A percentile compares a stretch with the other conserved stretches of the same genome.
Conservation (phyloP, 2,329 filamentous ascomycete genomes). For the Sporothrix brunneoviolacea region DNA sequence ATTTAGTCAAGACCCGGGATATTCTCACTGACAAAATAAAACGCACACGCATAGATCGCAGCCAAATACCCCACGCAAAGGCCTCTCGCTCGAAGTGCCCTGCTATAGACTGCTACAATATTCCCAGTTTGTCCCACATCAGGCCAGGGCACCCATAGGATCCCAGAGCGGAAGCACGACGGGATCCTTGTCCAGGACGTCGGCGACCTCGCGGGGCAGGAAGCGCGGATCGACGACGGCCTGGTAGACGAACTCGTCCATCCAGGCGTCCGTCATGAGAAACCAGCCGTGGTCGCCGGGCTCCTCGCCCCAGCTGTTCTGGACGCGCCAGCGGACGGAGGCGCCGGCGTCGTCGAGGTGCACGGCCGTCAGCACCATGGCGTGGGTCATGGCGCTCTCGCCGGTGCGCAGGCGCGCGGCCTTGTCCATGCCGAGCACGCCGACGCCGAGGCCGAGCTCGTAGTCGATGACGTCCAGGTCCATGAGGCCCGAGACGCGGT, state of each 20-base stretch:
- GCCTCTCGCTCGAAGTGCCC: no score
- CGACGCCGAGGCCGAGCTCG: constrained; percentile 74
- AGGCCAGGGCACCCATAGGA: constrained; percentile 70
- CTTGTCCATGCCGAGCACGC: constrained; percentile 67
- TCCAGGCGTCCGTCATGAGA: constrained; percentile 78
- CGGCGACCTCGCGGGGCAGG: constrained; percentile 56
- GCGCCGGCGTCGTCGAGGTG: constrained; percentile 65
- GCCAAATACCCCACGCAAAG: no score
- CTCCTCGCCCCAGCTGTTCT: constrained; percentile 74
- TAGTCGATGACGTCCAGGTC: constrained; percentile 72
- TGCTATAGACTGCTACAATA: no score
- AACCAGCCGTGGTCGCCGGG: constrained; percentile 77
- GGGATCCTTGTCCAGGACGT: constrained; percentile 64
- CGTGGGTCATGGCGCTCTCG: constrained; percentile 82
- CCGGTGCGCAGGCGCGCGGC: constrained; percentile 65
- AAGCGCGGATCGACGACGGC: constrained; percentile 72
- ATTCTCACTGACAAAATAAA: no score
- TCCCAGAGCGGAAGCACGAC: constrained; percentile 71
- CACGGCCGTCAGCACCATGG: constrained; percentile 85
- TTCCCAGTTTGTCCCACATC: no score
- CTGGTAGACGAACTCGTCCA: constrained; percentile 79
- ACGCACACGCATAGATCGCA: no score
- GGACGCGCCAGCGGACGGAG: constrained; percentile 64
- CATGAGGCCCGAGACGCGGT: constrained; percentile 65
- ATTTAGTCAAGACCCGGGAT: no score